A percentile compares a stretch with the other conserved stretches of the same genome.
phyloP scores from a whole-genome alignment of 2,329 filamentous ascomycete genomes.

The Ambrosiella cleistominuta region DNA sequence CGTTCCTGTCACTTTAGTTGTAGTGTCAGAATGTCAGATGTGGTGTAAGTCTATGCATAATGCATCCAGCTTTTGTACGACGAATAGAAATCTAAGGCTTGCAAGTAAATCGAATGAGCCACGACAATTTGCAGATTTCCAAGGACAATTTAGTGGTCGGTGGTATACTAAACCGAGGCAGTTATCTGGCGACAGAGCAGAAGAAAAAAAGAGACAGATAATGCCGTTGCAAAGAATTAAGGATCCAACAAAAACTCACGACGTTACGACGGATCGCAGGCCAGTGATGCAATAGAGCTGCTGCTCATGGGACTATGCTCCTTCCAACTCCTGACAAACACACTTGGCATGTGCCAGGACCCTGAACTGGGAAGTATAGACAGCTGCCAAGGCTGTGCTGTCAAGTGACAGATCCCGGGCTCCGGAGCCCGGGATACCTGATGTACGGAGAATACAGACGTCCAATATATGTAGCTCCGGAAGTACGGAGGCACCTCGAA shows the following conservation, averaged over 20 bases:
- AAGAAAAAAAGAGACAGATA: too few relatives aligned
- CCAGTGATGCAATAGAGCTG: not conserved
- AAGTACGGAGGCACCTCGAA: too few relatives aligned
- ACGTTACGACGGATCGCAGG: not conserved
- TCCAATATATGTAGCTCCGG: too few relatives aligned
- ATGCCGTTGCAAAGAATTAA: too few relatives aligned
- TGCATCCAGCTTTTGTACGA: not conserved
- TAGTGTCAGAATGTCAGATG: not conserved
- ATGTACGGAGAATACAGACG: too few relatives aligned
- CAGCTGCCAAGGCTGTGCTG: not conserved
- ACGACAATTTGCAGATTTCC: not conserved
- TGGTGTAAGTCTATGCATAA: not conserved
- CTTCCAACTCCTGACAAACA: not conserved
- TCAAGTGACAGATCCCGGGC: not conserved
- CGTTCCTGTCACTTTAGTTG: too few relatives aligned
- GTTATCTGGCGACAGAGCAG: too few relatives aligned
- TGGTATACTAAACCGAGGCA: too few relatives aligned
- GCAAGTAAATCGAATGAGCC: not conserved
- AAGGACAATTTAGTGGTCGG: too few relatives aligned
- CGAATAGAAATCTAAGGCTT: not conserved
- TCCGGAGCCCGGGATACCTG: not conserved
- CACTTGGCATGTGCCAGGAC: not conserved
- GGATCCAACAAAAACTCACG: too few relatives aligned
- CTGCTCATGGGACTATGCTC: not conserved
- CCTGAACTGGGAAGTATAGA: not conserved